Conservation (phyloP, 805 yeast species). For the Nakazawaea laoshanensis region DNA sequence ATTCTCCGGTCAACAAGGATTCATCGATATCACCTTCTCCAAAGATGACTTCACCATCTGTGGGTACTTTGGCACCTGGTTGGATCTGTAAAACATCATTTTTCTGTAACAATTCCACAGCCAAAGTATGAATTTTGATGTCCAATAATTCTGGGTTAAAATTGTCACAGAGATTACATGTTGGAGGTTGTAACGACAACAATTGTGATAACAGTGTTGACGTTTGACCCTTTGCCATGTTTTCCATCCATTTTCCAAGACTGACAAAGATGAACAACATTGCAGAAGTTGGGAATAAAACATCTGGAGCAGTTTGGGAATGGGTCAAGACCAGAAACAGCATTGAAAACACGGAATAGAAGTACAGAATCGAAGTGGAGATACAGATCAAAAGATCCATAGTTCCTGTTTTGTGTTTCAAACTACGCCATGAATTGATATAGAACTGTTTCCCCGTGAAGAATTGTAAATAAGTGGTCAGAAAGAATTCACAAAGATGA, state of each 20-base stretch:
- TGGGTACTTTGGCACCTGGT: conserved; percentile 87
- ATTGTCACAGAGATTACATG: conserved; percentile 56
- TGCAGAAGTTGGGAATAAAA: conserved; percentile 77
- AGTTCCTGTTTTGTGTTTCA: conserved; percentile 65
- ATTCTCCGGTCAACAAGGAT: conserved; percentile 87
- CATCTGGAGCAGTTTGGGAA: conserved; percentile 47
- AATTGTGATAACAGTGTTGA: conserved; percentile 80
- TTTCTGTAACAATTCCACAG: conserved; percentile 69
- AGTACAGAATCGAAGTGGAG: conserved; percentile 73
- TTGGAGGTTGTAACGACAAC: conserved; percentile 71
- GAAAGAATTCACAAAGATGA: conserved; percentile 47
- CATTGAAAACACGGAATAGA: conserved; percentile 64
- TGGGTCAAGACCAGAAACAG: conserved; percentile 34
- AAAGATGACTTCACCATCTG: conserved; percentile 74
- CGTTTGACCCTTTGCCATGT: conserved; percentile 88
- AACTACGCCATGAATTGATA: conserved; percentile 52
- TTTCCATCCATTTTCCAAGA: conserved; percentile 87
- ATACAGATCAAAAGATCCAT: conserved; percentile 89
- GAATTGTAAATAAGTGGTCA: conserved; percentile 57
- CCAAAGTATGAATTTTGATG: conserved; percentile 38
- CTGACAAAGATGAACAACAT: conserved; percentile 82
- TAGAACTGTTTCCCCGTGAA: conserved; percentile 62
- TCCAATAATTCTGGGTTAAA: conserved; percentile 5
- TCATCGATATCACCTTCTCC: conserved; percentile 88
- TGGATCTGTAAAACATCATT: conserved; percentile 69